Evolutionary conservation across 768 basidiomycete species (phyloP), one percentile per base, ranked within the genome.

Genomic region (Pholiota microspora): DNA sequence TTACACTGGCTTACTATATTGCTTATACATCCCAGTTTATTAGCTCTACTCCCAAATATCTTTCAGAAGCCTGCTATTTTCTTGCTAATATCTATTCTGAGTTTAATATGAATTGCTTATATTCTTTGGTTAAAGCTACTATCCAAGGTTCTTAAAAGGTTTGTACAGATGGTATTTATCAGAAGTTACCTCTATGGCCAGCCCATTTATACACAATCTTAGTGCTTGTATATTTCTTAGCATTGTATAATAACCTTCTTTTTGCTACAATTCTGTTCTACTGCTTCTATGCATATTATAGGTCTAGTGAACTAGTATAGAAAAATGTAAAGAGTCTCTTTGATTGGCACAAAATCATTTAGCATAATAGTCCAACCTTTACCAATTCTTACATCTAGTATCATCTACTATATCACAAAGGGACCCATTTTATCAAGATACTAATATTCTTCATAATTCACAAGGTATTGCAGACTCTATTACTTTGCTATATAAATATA

Each of bases 21-120:
- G 32, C 32, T 9, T 34, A 34, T 9, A 34, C 32, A 10, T 34
- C 32, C 2, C 3, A 10, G 2, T 34, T 34, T 15, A 34, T 34
- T 15, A 9, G 3, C 2, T 34, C 32, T 2, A 15, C 32, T 9
- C 32, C 32, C 9, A 34, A 34, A n/a, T 77, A 77, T 54, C 60
- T 77, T 0, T 73, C 72, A 2, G 73, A 74, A 7, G 72, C 74
- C 18, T 68, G 68, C 53, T 67, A 65, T 25, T 53, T 67, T 15
- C 66, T 77, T 1, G 69, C 74, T 49, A 4, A 61, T 0, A 55
- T 59, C 9, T 76, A 62, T 50, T 72, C 73, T 2, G 3, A 59
- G 4, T 63, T 73, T 2, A 60, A 64, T 10, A 2, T 1, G 0
- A 36, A 28, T 3, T 61, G 67, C n/a, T 32, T 27, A 5, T 46